Evolutionary conservation across 495 filamentous ascomycete genomes (phyloP), one percentile per base, ranked within the genome.

Genomic region (Cercophora sp.): DNA sequence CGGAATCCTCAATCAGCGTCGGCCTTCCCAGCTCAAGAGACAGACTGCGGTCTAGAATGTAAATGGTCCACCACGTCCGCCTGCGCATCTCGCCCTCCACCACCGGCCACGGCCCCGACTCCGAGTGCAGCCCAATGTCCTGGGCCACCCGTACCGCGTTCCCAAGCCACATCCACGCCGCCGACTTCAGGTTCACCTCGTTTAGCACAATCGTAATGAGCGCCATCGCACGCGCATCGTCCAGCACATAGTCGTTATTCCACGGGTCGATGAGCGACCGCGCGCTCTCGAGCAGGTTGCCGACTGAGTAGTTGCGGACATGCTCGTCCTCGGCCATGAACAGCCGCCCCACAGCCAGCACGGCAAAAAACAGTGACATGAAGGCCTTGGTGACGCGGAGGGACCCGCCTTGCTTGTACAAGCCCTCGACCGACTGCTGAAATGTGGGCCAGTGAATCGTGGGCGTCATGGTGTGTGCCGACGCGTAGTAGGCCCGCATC

Each of bases 21-120:
- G 92, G 90, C 47, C 86, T 81, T 10, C 91, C 89, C 32, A 91
- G 77, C 58, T 96, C 90, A 35, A 96, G 75, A 3, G 90, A 85
- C 9, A 95, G 70, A 34, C 87, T 71, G 47, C 93, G 82, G 72
- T 98, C 93, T 73, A 90, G 89, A 40, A 86, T 81, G 68, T 96
- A 97, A 53, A 96, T 81, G 26, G 87, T 81, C 93, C 93, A 98
- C 93, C 93, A 98, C 10, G 95, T 82, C 42, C 93, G 79, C 49
- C 87, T 79, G 45, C 91, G 78, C 84, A 89, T 91, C 61, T 96
- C 94, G n/a, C 77, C 81, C 65, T 97, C 93, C 13, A 95, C 70
- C 10, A 84, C 71, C 9, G 84, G 74, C 83, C 84, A 86, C 6
- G 85, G 79, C 1, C 82, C 86, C 13, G 78, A 80, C 55, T 96